These are phyloP conservation scores for Paramecium caudatum DNA, from an alignment of 73 alveolate species.

Conservation along the genomic window DNA sequence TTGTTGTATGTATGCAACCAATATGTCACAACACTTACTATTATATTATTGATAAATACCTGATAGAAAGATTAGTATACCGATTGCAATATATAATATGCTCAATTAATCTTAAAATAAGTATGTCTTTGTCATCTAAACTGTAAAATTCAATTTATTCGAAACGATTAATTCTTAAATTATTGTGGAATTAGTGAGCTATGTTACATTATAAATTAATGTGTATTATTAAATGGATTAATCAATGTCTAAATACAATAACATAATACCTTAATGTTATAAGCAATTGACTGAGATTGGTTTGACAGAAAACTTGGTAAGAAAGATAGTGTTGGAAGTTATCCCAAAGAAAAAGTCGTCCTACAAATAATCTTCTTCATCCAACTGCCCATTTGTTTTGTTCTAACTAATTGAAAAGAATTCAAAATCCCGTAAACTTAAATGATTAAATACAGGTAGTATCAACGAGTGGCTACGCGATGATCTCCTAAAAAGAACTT, in stretches of 20 bases:
- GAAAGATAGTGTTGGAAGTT: neutral
- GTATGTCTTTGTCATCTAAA: neutral
- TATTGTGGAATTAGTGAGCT: neutral
- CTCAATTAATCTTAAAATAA: neutral
- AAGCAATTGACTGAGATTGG: neutral
- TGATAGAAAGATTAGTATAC: too few species aligned
- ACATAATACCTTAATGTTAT: neutral
- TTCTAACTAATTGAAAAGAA: neutral
- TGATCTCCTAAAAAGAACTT: neutral
- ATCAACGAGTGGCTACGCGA: neutral
- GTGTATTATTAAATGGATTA: neutral
- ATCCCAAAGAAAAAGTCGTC: constrained; percentile 21
- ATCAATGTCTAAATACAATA: neutral
- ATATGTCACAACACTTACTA: too few species aligned
- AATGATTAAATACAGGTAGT: neutral
- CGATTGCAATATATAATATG: too few species aligned
- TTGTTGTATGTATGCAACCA: too few species aligned
- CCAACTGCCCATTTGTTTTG: neutral
- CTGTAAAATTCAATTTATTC: neutral
- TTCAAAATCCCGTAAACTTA: constrained; percentile 54
- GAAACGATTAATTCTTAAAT: neutral
- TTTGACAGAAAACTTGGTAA: neutral
- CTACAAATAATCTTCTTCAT: neutral
- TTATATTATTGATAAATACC: too few species aligned
- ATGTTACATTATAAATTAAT: neutral